phyloP scores from a whole-genome alignment of 345 rosid genomes.

The Eucalyptus tenuipes region DNA sequence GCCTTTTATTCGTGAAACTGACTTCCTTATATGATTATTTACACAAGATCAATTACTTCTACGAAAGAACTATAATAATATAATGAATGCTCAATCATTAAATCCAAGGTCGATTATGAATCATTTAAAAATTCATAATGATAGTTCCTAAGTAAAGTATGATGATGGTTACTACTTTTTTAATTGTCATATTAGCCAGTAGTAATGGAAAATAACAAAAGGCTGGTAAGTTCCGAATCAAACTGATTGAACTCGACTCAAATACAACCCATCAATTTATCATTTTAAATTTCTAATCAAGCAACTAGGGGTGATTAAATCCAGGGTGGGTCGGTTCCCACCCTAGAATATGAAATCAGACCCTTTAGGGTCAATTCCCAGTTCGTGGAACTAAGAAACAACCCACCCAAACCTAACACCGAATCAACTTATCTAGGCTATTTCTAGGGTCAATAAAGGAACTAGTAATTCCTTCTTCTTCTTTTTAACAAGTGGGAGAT shows the following conservation, averaged over 20 bases:
- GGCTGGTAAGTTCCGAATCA: not conserved
- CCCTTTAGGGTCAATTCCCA: not conserved
- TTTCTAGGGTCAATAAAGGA: not conserved
- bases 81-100: not conserved
- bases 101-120: not conserved
- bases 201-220: not conserved
- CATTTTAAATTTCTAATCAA: not conserved
- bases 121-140: not conserved
- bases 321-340: not conserved
- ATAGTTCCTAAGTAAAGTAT: not conserved
- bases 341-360: not conserved
- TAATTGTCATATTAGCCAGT: not conserved
- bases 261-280: not conserved
- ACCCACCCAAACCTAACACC: not conserved
- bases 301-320: not conserved
- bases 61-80: not conserved
- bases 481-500: not conserved
- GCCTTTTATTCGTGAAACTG: not conserved
- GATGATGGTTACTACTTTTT: not conserved
- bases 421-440: not conserved
- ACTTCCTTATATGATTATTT: not conserved
- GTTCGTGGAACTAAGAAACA: not conserved
- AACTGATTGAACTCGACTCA: not conserved
- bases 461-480: not conserved
- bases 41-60: not conserved